Percentiles rank a stretch among this genome's conserved stretches.
Conservation (phyloP, 495 filamentous ascomycete species). For the Symbiotaphrina buchneri region DNA sequence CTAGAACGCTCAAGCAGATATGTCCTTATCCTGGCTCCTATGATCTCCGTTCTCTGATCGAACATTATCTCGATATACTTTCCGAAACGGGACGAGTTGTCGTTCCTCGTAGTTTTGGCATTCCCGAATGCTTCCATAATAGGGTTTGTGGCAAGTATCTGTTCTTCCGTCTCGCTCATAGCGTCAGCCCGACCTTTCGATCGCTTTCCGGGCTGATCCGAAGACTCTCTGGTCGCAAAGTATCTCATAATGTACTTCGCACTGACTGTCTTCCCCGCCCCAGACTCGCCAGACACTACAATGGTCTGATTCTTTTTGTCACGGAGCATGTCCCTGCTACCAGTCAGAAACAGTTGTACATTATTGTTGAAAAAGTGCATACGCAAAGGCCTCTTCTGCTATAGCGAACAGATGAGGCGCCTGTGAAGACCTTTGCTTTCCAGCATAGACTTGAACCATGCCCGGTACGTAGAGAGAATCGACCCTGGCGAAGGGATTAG, state of each 20-base stretch:
- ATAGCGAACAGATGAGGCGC: constrained; percentile 98
- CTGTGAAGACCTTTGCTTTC: constrained; percentile 87
- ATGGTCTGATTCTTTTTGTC: constrained; percentile 94
- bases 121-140: constrained; percentile 99
- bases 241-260: constrained; percentile 99
- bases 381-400: constrained; percentile 97
- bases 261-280: constrained; percentile 96
- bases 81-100: constrained; percentile 96
- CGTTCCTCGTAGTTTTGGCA: constrained; percentile 95
- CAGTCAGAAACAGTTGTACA: constrained; percentile 1
- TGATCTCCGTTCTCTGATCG: constrained; percentile 83
- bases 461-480: constrained; percentile 97
- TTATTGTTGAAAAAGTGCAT: constrained; percentile 14
- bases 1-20: constrained; percentile 91
- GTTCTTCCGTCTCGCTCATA: constrained; percentile 97
- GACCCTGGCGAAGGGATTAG: constrained; percentile 93
- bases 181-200: constrained; percentile 56
- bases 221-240: constrained; percentile 92
- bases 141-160: constrained; percentile 93
- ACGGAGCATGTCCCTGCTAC: constrained; percentile 77
- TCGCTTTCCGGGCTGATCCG: constrained; percentile 65
- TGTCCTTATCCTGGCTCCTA: constrained; percentile 89
- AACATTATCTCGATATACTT: constrained; percentile 99
- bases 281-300: constrained; percentile 94
- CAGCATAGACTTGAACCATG: constrained; percentile 98